Conservation (phyloP, 2,329 filamentous ascomycete species). For the Aspergillus piperis region DNA sequence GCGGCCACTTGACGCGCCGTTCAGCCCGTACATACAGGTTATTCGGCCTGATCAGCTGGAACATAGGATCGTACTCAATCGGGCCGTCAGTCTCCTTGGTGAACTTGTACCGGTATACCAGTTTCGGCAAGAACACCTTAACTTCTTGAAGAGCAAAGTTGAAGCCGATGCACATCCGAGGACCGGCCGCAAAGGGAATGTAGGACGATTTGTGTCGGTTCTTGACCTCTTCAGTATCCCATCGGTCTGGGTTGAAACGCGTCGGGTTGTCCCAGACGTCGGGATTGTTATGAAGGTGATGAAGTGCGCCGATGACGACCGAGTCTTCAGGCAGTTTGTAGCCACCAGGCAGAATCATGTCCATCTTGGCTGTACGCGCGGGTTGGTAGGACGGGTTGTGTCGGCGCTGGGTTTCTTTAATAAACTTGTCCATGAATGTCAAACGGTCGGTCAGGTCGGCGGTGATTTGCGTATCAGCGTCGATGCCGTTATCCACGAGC, state of each 20-base stretch:
- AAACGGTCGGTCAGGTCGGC: conserved; percentile 53
- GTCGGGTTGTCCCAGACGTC: conserved; percentile 60
- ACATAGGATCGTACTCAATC: conserved; percentile 44
- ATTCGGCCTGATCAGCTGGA: conserved; percentile 32
- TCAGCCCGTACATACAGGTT: conserved; percentile 27
- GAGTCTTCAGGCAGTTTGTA: conserved; percentile 57
- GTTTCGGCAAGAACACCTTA: conserved; percentile 58
- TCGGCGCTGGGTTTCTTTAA: conserved; percentile 62
- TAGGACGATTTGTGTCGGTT: conserved; percentile 55
- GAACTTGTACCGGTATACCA: conserved; percentile 62
- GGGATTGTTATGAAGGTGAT: conserved; percentile 54
- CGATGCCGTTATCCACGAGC: conserved; percentile 53
- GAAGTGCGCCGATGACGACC: conserved; percentile 55
- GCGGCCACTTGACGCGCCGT: conserved; percentile 28
- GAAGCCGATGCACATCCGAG: conserved; percentile 63
- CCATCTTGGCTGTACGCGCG: conserved; percentile 57
- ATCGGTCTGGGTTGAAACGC: conserved; percentile 61
- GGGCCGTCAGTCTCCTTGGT: conserved; percentile 51
- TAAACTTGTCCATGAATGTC: conserved; percentile 42
- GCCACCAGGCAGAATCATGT: conserved; percentile 61
- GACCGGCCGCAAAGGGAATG: conserved; percentile 60
- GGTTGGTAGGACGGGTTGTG: conserved; percentile 66
- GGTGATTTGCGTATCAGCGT: conserved; percentile 49
- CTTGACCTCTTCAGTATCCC: conserved; percentile 58
- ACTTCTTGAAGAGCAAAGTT: conserved; percentile 65